phyloP scores from a whole-genome alignment of 1,284 basidiomycete species.

The Meira miltonrushii region DNA sequence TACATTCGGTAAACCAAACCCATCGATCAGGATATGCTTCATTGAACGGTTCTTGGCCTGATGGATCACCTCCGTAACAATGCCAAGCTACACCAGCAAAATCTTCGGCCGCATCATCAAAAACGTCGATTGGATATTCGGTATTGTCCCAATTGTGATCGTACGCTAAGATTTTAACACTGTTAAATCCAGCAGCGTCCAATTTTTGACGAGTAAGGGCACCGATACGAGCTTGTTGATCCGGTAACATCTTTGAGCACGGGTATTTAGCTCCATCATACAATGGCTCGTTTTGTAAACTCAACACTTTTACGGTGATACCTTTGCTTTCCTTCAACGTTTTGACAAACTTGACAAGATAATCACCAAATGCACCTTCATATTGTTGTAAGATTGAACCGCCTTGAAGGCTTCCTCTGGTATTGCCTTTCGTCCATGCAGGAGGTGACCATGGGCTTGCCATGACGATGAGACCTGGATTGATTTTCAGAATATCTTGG shows the following conservation, averaged over 20 bases:
- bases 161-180: conserved; percentile 19
- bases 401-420: conserved; percentile 17
- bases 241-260: conserved; percentile 19
- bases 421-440: conserved; percentile 36
- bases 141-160: conserved; percentile 35
- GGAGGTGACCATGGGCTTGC: conserved; percentile 31
- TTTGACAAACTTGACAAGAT: conserved; percentile 22
- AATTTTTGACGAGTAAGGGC: conserved; percentile 16
- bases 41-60: conserved; percentile 18
- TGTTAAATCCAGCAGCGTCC: conserved; percentile 18
- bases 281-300: conserved; percentile 29
- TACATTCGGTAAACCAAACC: conserved; percentile 31
- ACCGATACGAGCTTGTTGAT: conserved; percentile 21
- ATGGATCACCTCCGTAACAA: conserved; percentile 29
- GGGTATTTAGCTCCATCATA: conserved; percentile 23
- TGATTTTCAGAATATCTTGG: conserved; percentile 22
- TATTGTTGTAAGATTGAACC: conserved; percentile 24
- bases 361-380: conserved; percentile 25
- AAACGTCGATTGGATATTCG: conserved; percentile 22
- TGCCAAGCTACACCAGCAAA: conserved; percentile 35
- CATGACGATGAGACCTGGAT: conserved; percentile 23
- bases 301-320: conserved; percentile 18
- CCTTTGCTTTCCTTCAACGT: conserved; percentile 22
- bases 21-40: conserved; percentile 25
- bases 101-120: conserved; percentile 9